phyloP scores from a whole-genome alignment of 2,329 filamentous ascomycete genomes.

The Incumbomyces lentus region DNA sequence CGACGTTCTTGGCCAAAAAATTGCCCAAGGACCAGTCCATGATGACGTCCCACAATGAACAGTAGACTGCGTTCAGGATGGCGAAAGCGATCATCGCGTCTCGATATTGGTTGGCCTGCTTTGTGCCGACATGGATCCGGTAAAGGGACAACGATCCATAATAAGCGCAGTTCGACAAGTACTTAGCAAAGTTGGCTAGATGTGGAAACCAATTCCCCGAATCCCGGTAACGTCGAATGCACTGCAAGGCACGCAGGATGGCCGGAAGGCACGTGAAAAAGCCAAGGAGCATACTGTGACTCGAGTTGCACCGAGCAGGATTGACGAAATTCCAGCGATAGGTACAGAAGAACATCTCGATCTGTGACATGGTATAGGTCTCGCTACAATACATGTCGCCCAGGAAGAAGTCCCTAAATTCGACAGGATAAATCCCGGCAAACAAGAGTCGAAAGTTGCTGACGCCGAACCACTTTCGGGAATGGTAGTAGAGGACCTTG shows the following conservation, averaged over 20 bases:
- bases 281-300: conserved; percentile 68
- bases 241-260: conserved; percentile 85
- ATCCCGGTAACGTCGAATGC: conserved; percentile 77
- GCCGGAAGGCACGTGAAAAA: conserved; percentile 76
- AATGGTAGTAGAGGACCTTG: conserved; percentile 62
- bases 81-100: conserved; percentile 71
- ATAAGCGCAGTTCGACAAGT: conserved; percentile 70
- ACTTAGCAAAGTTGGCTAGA: conserved; percentile 85
- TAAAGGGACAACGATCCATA: conserved; percentile 73
- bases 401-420: conserved; percentile 94
- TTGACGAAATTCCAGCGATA: conserved; percentile 70
- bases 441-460: conserved; percentile 81
- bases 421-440: conserved; percentile 81
- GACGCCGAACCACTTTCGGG: conserved; percentile 76
- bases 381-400: conserved; percentile 97
- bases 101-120: conserved; percentile 38
- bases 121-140: conserved; percentile 48
- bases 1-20: conserved; percentile 53
- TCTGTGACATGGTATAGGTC: conserved; percentile 80
- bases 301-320: conserved; percentile 72
- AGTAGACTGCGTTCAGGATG: conserved; percentile 72
- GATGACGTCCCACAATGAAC: conserved; percentile 81
- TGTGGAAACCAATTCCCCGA: conserved; percentile 84
- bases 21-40: conserved; percentile 97
- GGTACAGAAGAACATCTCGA: conserved; percentile 88